A percentile compares a stretch with the other conserved stretches of the same genome.
These are phyloP conservation scores for Opeltia flavorubescens DNA, from an alignment of 495 filamentous ascomycete species.

Conservation along the genomic window DNA sequence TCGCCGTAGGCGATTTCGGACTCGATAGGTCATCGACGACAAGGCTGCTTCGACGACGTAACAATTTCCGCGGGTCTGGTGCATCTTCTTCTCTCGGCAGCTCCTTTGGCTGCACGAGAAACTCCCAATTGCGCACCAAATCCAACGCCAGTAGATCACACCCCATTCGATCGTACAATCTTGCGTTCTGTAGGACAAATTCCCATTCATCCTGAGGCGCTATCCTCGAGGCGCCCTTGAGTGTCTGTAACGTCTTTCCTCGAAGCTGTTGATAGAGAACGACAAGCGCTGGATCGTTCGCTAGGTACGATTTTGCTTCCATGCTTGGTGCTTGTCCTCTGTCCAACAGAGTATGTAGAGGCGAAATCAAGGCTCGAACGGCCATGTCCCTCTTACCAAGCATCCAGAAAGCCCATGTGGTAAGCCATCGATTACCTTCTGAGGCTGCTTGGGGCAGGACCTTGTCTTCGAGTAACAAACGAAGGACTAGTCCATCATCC, in stretches of 20 bases:
- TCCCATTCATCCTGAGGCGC: constrained; percentile 69
- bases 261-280: constrained; percentile 79
- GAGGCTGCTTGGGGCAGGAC: constrained; percentile 64
- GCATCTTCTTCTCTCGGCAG: constrained; percentile 15
- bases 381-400: constrained; percentile 70
- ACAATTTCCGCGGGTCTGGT: constrained; percentile 50
- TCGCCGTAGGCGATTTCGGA: constrained; percentile 20
- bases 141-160: constrained; percentile 88
- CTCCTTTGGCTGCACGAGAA: constrained; percentile 40
- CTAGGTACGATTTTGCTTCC: constrained; percentile 63
- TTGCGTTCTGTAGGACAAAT: constrained; percentile 78
- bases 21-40: constrained; percentile 67
- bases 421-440: constrained; percentile 84
- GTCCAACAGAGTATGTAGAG: constrained; percentile 56
- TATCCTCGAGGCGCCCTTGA: constrained; percentile 73
- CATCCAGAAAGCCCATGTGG: constrained; percentile 95
- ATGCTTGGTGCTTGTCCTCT: constrained; percentile 39
- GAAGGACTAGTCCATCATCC: constrained; percentile 61
- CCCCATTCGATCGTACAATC: constrained; percentile 87
- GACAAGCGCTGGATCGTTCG: constrained; percentile 79
- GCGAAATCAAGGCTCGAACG: constrained; percentile 72
- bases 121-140: constrained; percentile 77
- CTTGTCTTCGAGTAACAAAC: constrained; percentile 60
- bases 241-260: constrained; percentile 71
- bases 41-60: constrained; percentile 58